Percentiles rank a stretch among this genome's conserved stretches.
These are phyloP conservation scores for Nakazawaea pomicola DNA, from an alignment of 805 yeast genomes.

Conservation along the genomic window DNA sequence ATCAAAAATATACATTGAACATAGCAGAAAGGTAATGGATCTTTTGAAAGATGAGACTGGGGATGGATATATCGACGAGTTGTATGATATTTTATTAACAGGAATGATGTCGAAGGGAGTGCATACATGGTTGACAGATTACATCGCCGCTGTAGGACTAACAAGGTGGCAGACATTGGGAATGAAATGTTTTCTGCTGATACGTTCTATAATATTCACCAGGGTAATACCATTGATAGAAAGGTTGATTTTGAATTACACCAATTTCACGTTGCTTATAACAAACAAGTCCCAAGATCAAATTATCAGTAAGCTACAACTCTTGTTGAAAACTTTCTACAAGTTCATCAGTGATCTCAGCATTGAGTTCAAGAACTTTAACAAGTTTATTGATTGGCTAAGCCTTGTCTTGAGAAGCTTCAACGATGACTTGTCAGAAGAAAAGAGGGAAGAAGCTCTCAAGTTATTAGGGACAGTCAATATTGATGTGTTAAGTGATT, in stretches of 20 bases:
- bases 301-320: slow-evolving; percentile 17
- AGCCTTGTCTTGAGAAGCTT: slow-evolving; percentile 30
- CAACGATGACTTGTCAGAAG: slow-evolving; percentile 31
- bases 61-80: slow-evolving; percentile 32
- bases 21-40: slow-evolving; percentile 28
- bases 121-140: slow-evolving; percentile 57
- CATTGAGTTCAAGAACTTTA: slow-evolving; percentile 41
- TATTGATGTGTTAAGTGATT: slow-evolving; percentile 27
- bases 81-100: slow-evolving; percentile 46
- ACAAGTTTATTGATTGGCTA: slow-evolving; percentile 41
- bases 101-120: slow-evolving; percentile 46
- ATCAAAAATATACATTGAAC: slow-evolving; percentile 32
- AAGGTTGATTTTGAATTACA: slow-evolving; percentile 45
- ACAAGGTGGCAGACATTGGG: slow-evolving; percentile 51
- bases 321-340: slow-evolving; percentile 29
- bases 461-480: slow-evolving; percentile 13
- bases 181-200: slow-evolving; percentile 42
- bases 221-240: slow-evolving; percentile 53
- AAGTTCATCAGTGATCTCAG: slow-evolving; percentile 37
- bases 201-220: slow-evolving; percentile 41
- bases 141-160: slow-evolving; percentile 62
- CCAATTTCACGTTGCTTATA: slow-evolving; percentile 16
- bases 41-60: slow-evolving; percentile 30
- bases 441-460: slow-evolving; percentile 10
- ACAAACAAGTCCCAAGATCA: slow-evolving; percentile 18